Evolutionary conservation across 2,329 filamentous ascomycete genomes (phyloP).

Genomic region (Fusarium mangiferae): DNA sequence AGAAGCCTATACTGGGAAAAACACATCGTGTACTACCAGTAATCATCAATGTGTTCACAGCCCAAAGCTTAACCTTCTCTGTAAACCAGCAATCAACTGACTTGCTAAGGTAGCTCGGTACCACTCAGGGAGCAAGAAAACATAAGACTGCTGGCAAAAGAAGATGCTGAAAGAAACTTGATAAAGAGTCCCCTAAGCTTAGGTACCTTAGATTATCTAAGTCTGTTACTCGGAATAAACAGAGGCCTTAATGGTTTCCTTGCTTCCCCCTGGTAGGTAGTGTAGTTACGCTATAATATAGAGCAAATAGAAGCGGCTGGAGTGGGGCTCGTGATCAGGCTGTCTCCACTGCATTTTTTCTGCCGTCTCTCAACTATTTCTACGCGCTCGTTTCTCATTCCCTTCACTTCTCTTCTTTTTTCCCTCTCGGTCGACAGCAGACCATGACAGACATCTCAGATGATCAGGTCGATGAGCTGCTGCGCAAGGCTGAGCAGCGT

Average conservation of each 20-base stretch:
- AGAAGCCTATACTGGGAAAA: neutral
- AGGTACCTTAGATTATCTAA: neutral
- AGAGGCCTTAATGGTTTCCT: neutral
- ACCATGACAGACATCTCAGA: conserved; percentile 46
- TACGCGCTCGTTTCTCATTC: conserved; percentile 28
- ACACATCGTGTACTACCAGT: neutral
- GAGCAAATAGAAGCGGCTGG: neutral
- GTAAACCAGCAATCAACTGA: neutral
- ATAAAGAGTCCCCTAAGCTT: neutral
- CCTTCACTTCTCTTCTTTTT: conserved; percentile 19
- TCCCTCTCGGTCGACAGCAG: conserved; percentile 38
- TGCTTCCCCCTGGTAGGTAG: neutral
- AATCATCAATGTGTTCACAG: neutral
- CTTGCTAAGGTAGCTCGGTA: neutral
- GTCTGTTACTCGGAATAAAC: no score
- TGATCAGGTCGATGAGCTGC: conserved; percentile 47
- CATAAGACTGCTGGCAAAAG: neutral
- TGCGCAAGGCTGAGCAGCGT: conserved; percentile 49
- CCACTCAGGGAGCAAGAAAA: neutral
- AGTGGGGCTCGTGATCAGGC: neutral
- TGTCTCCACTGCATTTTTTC: conserved; percentile 31
- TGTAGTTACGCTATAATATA: no score
- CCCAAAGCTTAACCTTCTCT: neutral
- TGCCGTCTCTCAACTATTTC: conserved; percentile 32
- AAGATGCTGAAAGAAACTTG: neutral